Conservation (phyloP, 78 protist genomes). For the Reticulomyxa filosa region DNA sequence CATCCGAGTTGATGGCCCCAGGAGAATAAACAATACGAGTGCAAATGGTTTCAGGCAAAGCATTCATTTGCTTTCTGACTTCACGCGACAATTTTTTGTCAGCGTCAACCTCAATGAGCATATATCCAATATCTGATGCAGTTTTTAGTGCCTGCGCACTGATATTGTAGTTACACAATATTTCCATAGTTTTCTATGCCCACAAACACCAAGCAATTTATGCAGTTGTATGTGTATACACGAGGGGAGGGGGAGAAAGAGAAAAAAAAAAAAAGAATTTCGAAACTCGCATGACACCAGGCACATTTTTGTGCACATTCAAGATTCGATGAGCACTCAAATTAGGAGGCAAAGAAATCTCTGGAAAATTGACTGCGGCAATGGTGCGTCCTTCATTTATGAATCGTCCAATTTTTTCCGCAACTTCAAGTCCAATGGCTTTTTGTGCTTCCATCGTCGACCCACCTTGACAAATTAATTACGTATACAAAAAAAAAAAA, state of each 20-base stretch:
- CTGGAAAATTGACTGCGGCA: constrained; percentile 72
- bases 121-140: constrained; percentile 30
- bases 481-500: no score
- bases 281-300: constrained; percentile 52
- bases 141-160: constrained; percentile 33
- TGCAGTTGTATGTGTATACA: background rate
- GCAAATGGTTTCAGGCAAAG: constrained; percentile 30
- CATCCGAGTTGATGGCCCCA: no score
- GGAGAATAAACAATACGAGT: constrained; percentile 48
- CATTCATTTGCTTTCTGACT: constrained; percentile 33
- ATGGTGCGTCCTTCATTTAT: constrained; percentile 44
- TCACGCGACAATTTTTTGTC: no score
- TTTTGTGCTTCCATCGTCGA: constrained; percentile 74
- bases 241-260: background rate
- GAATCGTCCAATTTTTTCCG: constrained; percentile 24
- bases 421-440: constrained; percentile 70
- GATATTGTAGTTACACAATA: constrained; percentile 37
- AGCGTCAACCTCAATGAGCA: constrained; percentile 39
- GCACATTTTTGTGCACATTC: constrained; percentile 57
- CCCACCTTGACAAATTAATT: constrained; percentile 38
- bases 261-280: background rate
- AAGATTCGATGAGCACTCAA: constrained; percentile 37
- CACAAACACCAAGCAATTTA: background rate
- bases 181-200: constrained; percentile 22
- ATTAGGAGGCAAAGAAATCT: constrained; percentile 21